Evolutionary conservation across 768 basidiomycete species (phyloP), one percentile per base, ranked within the genome.

Genomic region (Cubamyces sp.): DNA sequence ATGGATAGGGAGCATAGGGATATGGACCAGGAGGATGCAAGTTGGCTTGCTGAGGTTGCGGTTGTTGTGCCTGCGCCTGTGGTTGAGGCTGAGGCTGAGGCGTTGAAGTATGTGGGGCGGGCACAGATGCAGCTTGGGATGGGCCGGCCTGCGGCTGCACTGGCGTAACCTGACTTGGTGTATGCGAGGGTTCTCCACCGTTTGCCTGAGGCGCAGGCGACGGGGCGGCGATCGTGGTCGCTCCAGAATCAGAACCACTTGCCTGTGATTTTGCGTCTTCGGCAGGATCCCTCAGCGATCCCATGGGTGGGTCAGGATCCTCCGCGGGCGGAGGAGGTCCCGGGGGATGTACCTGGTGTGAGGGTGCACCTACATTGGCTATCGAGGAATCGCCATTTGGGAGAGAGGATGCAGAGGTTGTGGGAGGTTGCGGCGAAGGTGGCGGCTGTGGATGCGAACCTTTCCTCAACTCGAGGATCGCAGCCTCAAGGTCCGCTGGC

Each of bases 401-500:
- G 23, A 53, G 8, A 54, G 63, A 60, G 66, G 60, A 18, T 69
- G 61, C 61, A 60, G 65, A 30, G 19, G 64, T 48, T n/a, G 68
- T 58, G 37, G 39, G 41, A 39, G 43, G 50, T 30, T 61, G 64
- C 34, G 25, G 65, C 54, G 53, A 64, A 55, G 46, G 52, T 21
- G 25, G 28, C 68, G 61, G 71, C 62, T 30, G 69, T 43, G 50
- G 68, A 55, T 69, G 70, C 18, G 68, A 48, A 6, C 61, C 45
- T 47, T 67, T 69, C 58, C 68, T 78, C 66, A 90, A 74, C 42
- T 78, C 77, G 41, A 81, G 80, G 63, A 91, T 88, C 48, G 85
- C 86, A 53, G 81, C 82, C 59, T 82, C 81, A 57, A 92, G 78
- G 70, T 92, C 87, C 37, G 77, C 74, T 12, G 90, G 90, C 90